Evolutionary conservation across 2,329 filamentous ascomycete species (phyloP).

Genomic region (Alternaria viburni): DNA sequence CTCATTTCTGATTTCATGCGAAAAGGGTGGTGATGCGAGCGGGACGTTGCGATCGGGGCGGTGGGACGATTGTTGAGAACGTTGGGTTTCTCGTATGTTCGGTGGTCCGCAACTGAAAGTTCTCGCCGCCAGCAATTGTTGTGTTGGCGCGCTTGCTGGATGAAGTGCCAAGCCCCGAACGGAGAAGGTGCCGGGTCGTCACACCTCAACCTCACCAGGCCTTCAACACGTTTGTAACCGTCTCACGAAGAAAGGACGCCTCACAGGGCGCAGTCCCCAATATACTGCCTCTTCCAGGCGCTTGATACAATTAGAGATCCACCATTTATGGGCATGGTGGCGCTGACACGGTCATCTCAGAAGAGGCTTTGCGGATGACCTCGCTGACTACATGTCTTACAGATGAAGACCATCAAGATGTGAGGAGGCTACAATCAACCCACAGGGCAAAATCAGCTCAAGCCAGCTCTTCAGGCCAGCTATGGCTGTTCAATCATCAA

Average conservation of each 20-base stretch:
- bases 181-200: neutral
- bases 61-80: neutral
- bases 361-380: neutral
- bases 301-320: neutral
- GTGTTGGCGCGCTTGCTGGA: neutral
- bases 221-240: neutral
- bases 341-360: neutral
- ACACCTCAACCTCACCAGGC: neutral
- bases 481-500: neutral
- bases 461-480: neutral
- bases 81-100: neutral
- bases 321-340: neutral
- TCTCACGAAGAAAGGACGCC: constrained; percentile 5
- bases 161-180: neutral
- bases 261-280: neutral
- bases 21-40: neutral
- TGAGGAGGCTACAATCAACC: neutral
- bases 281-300: neutral
- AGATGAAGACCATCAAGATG: neutral
- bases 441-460: neutral
- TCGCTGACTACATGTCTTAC: neutral
- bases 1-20: neutral
- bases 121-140: neutral
- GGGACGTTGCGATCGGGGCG: neutral
- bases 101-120: neutral